Evolutionary conservation across 139 green algal species (phyloP).

Genomic region (Penium margaritaceum): DNA sequence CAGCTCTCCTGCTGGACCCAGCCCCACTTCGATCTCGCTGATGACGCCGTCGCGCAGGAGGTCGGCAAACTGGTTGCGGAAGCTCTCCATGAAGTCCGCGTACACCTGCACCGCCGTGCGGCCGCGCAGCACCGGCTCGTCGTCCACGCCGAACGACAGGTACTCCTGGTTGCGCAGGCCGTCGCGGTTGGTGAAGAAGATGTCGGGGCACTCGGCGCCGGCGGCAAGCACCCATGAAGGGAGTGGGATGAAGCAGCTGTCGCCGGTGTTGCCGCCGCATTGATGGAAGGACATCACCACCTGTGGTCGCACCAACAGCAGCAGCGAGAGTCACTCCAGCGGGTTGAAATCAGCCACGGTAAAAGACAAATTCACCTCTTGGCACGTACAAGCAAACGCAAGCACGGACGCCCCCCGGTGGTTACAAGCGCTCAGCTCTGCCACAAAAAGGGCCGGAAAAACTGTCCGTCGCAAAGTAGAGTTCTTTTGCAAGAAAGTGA

Average conservation of each 20-base stretch:
- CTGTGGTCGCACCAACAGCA: too few relatives aligned
- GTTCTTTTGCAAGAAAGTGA: too few relatives aligned
- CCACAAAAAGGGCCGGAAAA: too few relatives aligned
- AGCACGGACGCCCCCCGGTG: too few relatives aligned
- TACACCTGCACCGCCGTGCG: conserved; percentile 84
- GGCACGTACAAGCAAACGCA: too few relatives aligned
- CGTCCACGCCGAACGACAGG: conserved; percentile 80
- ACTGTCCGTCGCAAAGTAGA: too few relatives aligned
- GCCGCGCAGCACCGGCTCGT: conserved; percentile 69
- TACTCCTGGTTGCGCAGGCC: conserved; percentile 83
- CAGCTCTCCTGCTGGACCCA: conserved; percentile 90
- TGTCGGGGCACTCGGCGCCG: conserved; percentile 75
- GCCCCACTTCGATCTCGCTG: conserved; percentile 87
- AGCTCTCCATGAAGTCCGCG: conserved; percentile 79
- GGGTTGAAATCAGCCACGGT: too few relatives aligned
- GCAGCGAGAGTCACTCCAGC: too few relatives aligned
- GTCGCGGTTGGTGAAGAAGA: conserved; percentile 87
- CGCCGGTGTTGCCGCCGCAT: conserved; percentile 46
- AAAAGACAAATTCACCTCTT: too few relatives aligned
- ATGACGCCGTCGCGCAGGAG: conserved; percentile 53
- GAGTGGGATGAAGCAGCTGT: conserved; percentile 67
- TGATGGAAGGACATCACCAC: conserved; percentile 85
- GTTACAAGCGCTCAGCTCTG: too few relatives aligned
- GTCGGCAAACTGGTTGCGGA: conserved; percentile 55
- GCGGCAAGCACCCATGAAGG: conserved; percentile 83